Conservation (phyloP, 192 early-diverging fungal genomes). For the Chytriomyces sp. region DNA sequence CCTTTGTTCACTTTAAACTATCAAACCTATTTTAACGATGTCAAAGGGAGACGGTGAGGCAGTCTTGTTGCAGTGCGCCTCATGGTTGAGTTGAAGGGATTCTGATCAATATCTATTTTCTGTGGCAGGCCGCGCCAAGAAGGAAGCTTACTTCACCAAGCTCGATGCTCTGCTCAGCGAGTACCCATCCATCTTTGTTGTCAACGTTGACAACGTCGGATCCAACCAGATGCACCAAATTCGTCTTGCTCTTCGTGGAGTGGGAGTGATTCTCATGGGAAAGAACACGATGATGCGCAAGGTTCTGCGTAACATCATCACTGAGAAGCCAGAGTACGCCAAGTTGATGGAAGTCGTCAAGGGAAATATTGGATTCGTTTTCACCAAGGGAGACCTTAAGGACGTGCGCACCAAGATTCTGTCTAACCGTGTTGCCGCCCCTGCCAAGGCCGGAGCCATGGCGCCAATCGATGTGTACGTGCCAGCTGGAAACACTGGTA, state of each 20-base stretch:
- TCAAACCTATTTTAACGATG: constrained; percentile 65
- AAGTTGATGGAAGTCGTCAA: constrained; percentile 81
- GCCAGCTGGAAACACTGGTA: constrained; percentile 98
- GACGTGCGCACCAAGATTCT: constrained; percentile 87
- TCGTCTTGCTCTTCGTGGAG: constrained; percentile 79
- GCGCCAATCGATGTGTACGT: constrained; percentile 93
- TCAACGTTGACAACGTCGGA: constrained; percentile 99
- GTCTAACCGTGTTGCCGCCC: constrained; percentile 94
- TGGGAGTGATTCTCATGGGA: constrained; percentile 96
- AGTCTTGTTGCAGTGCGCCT: background rate
- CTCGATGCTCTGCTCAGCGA: constrained; percentile 86
- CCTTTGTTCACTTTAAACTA: constrained; percentile 42
- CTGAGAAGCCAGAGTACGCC: constrained; percentile 84
- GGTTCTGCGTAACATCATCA: constrained; percentile 59
- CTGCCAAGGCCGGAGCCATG: constrained; percentile 92
- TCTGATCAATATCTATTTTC: background rate
- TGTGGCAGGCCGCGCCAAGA: constrained; percentile 71
- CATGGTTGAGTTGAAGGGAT: too few species aligned
- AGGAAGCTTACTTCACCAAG: constrained; percentile 95
- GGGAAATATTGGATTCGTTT: constrained; percentile 99
- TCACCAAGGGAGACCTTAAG: constrained; percentile 98
- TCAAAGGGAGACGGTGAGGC: constrained; percentile 90
- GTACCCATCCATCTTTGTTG: constrained; percentile 97
- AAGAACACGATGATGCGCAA: constrained; percentile 99
- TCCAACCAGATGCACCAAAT: constrained; percentile 99